A percentile compares a stretch with the other conserved stretches of the same genome.
phyloP scores from a whole-genome alignment of 2,329 filamentous ascomycete genomes.

The Cercospora sojina region DNA sequence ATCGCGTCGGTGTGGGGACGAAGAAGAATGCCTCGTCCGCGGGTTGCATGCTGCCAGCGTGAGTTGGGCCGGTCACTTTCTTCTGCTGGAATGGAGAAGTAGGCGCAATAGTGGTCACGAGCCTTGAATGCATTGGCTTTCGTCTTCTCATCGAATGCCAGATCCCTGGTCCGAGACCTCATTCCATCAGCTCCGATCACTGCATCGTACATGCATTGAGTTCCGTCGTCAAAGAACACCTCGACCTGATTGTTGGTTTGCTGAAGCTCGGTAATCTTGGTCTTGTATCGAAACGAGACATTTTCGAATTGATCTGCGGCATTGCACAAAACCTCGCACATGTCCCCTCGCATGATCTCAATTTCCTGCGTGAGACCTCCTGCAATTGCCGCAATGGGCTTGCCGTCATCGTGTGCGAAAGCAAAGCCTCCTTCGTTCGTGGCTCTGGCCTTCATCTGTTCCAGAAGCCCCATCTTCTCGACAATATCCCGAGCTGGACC shows the following conservation, averaged over 20 bases:
- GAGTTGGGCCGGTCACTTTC: conserved; percentile 20
- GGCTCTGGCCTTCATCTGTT: conserved; percentile 25
- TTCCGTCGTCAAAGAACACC: conserved; percentile 12
- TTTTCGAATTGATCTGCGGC: conserved; percentile 18
- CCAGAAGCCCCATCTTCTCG: conserved; percentile 27
- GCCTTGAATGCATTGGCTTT: conserved; percentile 15
- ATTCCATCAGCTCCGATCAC: conserved; percentile 39
- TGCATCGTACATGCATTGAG: conserved; percentile 23
- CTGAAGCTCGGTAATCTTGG: conserved; percentile 4
- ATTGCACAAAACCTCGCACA: conserved; percentile 46
- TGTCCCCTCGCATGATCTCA: conserved; percentile 49
- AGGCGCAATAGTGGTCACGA: conserved; percentile 26
- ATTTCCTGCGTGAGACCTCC: conserved; percentile 23
- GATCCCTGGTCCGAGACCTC: conserved; percentile 31
- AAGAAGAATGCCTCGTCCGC: conserved; percentile 20
- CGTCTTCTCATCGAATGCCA: conserved; percentile 27
- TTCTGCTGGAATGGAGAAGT: conserved; percentile 27
- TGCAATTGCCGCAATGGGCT: conserved; percentile 12
- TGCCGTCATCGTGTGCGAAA: conserved; percentile 26
- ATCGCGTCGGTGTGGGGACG: conserved; percentile 18
- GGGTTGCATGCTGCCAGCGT: conserved; percentile 22
- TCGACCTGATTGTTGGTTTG: conserved; percentile 1
- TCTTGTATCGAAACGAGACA: conserved; percentile 11
- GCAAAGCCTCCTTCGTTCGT: conserved; percentile 30
- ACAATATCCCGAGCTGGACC: conserved; percentile 27